A percentile compares a stretch with the other conserved stretches of the same genome.
Conservation (phyloP, 768 basidiomycete genomes). For the Termitomyces sp. region DNA sequence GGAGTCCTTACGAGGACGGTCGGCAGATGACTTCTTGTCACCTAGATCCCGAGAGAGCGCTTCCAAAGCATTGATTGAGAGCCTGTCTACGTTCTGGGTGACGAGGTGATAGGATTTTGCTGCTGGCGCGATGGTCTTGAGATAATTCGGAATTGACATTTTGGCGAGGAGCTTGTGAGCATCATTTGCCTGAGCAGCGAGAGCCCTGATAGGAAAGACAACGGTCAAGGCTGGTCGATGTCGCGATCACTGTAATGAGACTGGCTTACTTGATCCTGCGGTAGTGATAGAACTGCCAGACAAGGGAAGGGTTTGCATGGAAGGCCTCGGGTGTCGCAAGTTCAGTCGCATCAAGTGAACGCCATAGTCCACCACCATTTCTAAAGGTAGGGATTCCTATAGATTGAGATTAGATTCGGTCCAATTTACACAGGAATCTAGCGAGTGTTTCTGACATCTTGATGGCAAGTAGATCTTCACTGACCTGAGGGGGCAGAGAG, state of each 20-base stretch:
- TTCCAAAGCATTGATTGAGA: not conserved
- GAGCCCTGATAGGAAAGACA: conserved; percentile 37
- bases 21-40: not conserved
- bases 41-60: not conserved
- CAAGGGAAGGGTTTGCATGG: conserved; percentile 41
- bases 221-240: too few relatives aligned
- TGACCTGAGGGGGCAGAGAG: conserved; percentile 26
- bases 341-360: conserved; percentile 45
- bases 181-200: conserved; percentile 48
- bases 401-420: not conserved
- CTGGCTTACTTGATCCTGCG: conserved; percentile 48
- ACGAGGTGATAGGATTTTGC: conserved; percentile 46
- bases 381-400: conserved; percentile 49
- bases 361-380: conserved; percentile 51
- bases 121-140: conserved; percentile 37
- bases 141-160: conserved; percentile 39
- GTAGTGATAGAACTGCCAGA: conserved; percentile 70
- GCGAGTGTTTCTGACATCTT: not conserved
- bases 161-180: conserved; percentile 53
- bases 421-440: not conserved
- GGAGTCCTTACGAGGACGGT: not conserved
- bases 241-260: not conserved
- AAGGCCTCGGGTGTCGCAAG: conserved; percentile 58
- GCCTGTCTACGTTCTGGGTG: conserved; percentile 64
- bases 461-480: conserved; percentile 16